Evolutionary conservation across 1,139 yeast species (phyloP), one percentile per base, ranked within the genome.

Genomic region (Kazachstania sp.): DNA sequence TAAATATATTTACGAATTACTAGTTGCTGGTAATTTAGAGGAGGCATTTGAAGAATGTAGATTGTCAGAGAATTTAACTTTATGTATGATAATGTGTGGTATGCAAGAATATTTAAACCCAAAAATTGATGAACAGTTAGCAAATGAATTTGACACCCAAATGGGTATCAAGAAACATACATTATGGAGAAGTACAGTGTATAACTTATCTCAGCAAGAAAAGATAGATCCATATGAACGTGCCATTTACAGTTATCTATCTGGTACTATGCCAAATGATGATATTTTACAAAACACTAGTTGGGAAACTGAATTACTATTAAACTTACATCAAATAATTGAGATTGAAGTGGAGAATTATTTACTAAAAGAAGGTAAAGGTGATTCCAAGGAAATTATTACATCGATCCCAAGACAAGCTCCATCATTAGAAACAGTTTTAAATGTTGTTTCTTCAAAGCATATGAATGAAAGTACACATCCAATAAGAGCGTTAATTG

Each of bases 251-350:
- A 85, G 83, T 15, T 78, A 72, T 54, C 65, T 92, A 37, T 73
- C 90, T 52, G 90, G 95, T 19, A 90, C 85, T 54, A 71, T 67
- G 19, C 85, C 78, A 42, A 69, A 76, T 49, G 70, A 67, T 4
- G 49, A 51, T 15, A 49, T 57, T n/a, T 37, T 52, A 20, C 45
- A 45, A 12, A 49, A 47, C 4, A 37, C 55, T 3, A 45, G 74
- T 28, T 92, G 97, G 96, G 96, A 88, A 55, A 74, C 79, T 31
- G 79, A 80, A 49, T 69, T 92, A 39, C 70, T 86, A 49, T 72
- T 88, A 5, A 81, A 82, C 58, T 63, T 84, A 48, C 79, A 80
- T 49, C 85, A 83, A 53, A 64, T 78, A 13, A 67, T 77, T 30
- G 71, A 70, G 12, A 58, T 61, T 37, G 72, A 69, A 44, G 58